These are phyloP conservation scores for Termitomyces sp. DNA, from an alignment of 768 basidiomycete species.

Conservation along the genomic window DNA sequence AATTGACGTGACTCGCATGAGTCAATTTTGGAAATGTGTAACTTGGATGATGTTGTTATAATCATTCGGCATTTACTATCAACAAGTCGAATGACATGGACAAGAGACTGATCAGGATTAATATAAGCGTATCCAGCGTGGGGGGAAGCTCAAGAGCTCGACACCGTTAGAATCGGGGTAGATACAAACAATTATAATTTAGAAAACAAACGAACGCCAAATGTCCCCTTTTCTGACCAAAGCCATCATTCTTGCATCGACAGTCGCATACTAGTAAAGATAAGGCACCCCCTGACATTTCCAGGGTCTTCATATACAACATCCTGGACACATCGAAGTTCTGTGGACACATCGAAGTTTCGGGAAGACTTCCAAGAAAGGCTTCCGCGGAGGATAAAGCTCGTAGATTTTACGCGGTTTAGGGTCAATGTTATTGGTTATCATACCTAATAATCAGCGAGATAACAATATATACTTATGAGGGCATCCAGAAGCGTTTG, in stretches of 20 bases:
- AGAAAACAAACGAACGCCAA: background rate
- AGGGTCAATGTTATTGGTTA: background rate
- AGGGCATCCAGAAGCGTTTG: background rate
- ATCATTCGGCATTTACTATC: background rate
- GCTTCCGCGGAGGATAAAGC: background rate
- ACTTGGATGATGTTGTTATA: background rate
- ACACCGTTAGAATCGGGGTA: background rate
- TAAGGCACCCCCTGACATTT: constrained; percentile 3
- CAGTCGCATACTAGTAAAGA: background rate
- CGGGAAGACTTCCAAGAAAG: background rate
- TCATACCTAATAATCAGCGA: background rate
- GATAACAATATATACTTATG: background rate
- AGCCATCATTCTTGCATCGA: background rate
- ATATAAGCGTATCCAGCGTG: background rate
- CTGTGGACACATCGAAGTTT: background rate
- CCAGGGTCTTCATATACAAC: background rate
- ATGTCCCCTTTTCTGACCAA: background rate
- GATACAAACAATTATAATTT: background rate
- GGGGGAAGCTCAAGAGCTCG: background rate
- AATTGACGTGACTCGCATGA: background rate
- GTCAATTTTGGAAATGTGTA: background rate
- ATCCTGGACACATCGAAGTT: background rate
- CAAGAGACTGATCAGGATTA: background rate
- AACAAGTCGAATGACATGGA: background rate
- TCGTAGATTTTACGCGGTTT: background rate